Conservation (phyloP, 129 eudicot species). For the Flaveria sonorensis region DNA sequence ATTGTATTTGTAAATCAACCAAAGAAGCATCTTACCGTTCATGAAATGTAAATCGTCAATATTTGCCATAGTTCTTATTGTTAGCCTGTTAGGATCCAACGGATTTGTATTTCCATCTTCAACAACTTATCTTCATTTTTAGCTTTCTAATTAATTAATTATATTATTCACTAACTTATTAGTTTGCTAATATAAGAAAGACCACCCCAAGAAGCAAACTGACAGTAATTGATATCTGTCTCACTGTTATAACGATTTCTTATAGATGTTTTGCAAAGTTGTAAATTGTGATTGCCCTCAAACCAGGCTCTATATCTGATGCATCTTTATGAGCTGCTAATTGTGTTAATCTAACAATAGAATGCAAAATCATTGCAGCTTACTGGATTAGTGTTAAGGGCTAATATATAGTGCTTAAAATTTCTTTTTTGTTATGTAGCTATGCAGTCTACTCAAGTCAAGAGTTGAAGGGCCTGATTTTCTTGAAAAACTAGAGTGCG, state of each 20-base stretch:
- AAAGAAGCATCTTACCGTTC: not conserved
- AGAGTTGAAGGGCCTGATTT: constrained; percentile 82
- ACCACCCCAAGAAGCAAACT: not conserved
- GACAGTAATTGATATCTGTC: not conserved
- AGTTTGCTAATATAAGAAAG: too few species aligned
- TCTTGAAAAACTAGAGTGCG: constrained; percentile 78
- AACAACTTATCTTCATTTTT: not conserved
- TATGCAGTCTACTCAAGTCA: constrained; percentile 78
- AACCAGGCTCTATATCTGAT: not conserved
- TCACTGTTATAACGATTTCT: not conserved
- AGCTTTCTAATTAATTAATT: too few species aligned
- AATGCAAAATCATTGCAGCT: not conserved
- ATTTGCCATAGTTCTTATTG: not conserved
- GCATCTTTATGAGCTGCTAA: not conserved
- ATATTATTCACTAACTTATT: too few species aligned
- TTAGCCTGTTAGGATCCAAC: not conserved
- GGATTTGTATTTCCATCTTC: not conserved
- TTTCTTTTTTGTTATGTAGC: constrained; percentile 42
- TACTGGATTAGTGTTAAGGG: not conserved
- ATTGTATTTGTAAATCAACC: too few species aligned
- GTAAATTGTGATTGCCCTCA: not conserved
- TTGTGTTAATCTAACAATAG: not conserved
- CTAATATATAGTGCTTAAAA: not conserved
- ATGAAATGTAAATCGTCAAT: not conserved
- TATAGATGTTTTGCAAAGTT: not conserved